Percentiles rank a stretch among this genome's conserved stretches.
Conservation (phyloP, 2,329 filamentous ascomycete genomes). For the Dothistroma pini region DNA sequence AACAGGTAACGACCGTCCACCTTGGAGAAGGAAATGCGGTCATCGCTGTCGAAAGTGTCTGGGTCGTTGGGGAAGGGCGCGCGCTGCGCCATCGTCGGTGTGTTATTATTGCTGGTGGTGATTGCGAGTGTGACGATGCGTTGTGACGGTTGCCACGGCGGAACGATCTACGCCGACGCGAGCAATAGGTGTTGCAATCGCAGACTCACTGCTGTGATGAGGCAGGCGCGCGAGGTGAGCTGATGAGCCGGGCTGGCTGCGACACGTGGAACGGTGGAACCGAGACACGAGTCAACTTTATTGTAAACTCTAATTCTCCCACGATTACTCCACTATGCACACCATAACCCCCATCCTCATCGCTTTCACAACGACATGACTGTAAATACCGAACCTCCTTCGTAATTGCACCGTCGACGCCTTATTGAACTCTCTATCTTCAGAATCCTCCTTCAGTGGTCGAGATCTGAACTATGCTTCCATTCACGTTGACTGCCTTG, state of each 20-base stretch:
- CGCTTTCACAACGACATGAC: too few species aligned
- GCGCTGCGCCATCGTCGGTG: slow-evolving; percentile 20
- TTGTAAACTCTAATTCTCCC: too few species aligned
- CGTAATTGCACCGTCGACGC: too few species aligned
- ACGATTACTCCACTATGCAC: too few species aligned
- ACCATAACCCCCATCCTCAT: too few species aligned
- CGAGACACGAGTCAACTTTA: too few species aligned
- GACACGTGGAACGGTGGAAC: too few species aligned
- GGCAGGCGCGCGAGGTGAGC: too few species aligned
- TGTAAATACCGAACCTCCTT: too few species aligned
- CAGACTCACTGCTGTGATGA: not conserved
- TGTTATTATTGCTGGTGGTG: not conserved
- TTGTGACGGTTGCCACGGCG: not conserved
- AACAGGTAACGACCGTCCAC: slow-evolving; percentile 72
- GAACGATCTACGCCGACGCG: not conserved
- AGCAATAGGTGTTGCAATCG: not conserved
- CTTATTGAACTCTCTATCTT: too few species aligned
- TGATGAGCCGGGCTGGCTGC: too few species aligned
- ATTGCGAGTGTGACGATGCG: not conserved
- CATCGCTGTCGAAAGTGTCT: slow-evolving; percentile 69
- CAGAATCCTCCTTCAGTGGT: not conserved
- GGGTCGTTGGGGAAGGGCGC: slow-evolving; percentile 52
- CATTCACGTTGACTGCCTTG: not conserved
- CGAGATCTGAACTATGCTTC: not conserved
- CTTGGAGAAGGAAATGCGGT: slow-evolving; percentile 83